Evolutionary conservation across 1,284 basidiomycete genomes (phyloP).

Genomic region (Cryptococcus hybrid): DNA sequence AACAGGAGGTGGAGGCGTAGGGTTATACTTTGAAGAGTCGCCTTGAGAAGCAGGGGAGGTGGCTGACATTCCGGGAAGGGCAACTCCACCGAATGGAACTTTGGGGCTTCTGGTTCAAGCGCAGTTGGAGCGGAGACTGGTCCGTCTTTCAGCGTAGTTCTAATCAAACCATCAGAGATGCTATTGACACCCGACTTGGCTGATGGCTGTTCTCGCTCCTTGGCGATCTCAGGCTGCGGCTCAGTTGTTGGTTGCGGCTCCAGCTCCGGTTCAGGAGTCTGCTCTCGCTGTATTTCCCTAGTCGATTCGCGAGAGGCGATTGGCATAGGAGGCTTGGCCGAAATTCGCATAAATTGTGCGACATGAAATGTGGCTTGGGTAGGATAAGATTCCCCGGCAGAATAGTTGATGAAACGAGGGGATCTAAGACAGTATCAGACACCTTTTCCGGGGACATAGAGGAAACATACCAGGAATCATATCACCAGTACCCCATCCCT

Average conservation of each 20-base stretch:
- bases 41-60: constrained; percentile 3
- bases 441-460: not conserved
- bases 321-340: constrained; percentile 27
- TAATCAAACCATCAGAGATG: constrained; percentile 13
- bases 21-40: constrained; percentile 7
- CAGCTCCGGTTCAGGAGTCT: constrained; percentile 2
- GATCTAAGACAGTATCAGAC: constrained; percentile 51
- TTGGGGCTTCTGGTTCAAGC: constrained; percentile 10
- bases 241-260: constrained; percentile 6
- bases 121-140: constrained; percentile 4
- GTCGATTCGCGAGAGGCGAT: constrained; percentile 3
- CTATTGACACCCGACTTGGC: constrained; percentile 12
- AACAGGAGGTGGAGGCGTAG: constrained; percentile 27
- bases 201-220: not conserved
- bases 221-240: not conserved
- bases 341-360: constrained; percentile 45
- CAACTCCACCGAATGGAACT: constrained; percentile 42
- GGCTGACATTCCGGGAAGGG: constrained; percentile 42
- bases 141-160: constrained; percentile 18
- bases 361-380: constrained; percentile 39
- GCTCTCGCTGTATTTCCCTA: constrained; percentile 9
- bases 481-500: constrained; percentile 77
- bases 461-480: constrained; percentile 60
- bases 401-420: constrained; percentile 74
- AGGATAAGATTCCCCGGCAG: constrained; percentile 47